phyloP scores from a whole-genome alignment of 495 filamentous ascomycete species.

The Cladorrhinum samala region DNA sequence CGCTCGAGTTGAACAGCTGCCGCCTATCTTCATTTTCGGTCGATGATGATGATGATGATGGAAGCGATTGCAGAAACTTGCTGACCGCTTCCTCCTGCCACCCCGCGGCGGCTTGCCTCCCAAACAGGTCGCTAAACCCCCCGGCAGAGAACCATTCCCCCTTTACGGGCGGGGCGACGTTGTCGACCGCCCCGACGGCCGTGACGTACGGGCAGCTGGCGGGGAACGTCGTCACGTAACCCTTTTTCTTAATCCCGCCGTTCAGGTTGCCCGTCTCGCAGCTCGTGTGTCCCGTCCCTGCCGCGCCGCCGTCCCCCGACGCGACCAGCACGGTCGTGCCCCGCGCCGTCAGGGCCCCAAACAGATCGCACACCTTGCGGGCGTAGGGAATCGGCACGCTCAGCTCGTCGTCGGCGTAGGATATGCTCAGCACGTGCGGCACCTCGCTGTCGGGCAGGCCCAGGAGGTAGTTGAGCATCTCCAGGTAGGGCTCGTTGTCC shows the following conservation, averaged over 20 bases:
- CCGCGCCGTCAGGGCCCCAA: constrained; percentile 65
- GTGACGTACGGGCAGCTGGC: constrained; percentile 80
- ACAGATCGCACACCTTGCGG: constrained; percentile 59
- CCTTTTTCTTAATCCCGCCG: constrained; percentile 41
- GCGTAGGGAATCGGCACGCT: constrained; percentile 60
- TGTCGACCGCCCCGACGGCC: constrained; percentile 63
- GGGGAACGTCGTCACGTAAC: constrained; percentile 65
- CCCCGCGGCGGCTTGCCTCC: constrained; percentile 48
- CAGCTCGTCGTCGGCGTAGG: constrained; percentile 65
- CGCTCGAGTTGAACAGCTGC: constrained; percentile 50
- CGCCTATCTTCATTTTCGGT: too few species aligned
- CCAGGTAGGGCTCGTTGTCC: constrained; percentile 77
- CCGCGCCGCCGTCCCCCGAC: constrained; percentile 66
- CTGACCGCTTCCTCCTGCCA: constrained; percentile 58
- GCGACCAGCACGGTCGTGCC: constrained; percentile 67
- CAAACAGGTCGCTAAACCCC: constrained; percentile 68
- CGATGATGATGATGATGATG: too few species aligned
- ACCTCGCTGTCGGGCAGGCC: constrained; percentile 54
- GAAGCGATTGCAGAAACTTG: constrained; percentile 43
- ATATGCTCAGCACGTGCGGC: constrained; percentile 67
- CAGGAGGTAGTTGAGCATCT: constrained; percentile 67
- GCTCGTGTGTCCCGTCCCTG: constrained; percentile 37
- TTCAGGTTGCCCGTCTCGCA: constrained; percentile 62
- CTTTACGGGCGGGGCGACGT: constrained; percentile 48
- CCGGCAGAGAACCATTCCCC: constrained; percentile 57